Conservation (phyloP, 768 basidiomycete genomes). For the Cystobasidium onofrii region DNA sequence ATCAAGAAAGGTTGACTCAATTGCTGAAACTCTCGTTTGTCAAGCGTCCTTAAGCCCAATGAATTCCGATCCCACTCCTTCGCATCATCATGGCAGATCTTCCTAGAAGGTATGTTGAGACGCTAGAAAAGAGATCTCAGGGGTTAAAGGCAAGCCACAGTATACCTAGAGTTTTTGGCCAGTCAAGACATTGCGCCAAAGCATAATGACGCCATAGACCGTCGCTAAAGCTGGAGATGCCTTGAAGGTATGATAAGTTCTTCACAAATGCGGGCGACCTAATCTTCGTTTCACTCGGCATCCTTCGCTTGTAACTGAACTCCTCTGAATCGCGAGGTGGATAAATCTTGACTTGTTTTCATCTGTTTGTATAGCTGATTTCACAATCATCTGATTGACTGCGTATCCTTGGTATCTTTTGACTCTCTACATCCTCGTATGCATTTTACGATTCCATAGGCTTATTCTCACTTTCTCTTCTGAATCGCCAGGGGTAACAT, state of each 20-base stretch:
- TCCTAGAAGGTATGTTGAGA: background rate
- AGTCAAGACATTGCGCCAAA: background rate
- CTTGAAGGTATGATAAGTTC: background rate
- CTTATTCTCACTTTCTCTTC: conserved; percentile 7
- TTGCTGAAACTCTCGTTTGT: too few species aligned
- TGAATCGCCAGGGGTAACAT: background rate
- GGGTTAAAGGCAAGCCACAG: conserved; percentile 5
- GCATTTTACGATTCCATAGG: background rate
- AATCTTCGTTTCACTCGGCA: background rate
- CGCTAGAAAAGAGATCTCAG: background rate
- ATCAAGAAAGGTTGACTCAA: too few species aligned
- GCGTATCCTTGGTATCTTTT: too few species aligned
- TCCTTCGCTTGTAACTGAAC: too few species aligned
- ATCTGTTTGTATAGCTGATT: too few species aligned
- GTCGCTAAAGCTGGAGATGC: conserved; percentile 3
- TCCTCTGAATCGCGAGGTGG: too few species aligned
- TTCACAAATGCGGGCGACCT: background rate
- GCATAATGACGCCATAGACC: background rate
- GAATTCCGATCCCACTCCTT: too few species aligned
- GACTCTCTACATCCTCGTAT: background rate
- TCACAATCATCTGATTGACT: too few species aligned
- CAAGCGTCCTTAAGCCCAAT: too few species aligned
- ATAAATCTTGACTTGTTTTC: too few species aligned
- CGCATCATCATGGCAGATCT: conserved; percentile 8
- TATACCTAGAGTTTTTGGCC: too few species aligned